Evolutionary conservation across 208 protist species (phyloP).

Genomic region (Tritrichomonas foetus): DNA sequence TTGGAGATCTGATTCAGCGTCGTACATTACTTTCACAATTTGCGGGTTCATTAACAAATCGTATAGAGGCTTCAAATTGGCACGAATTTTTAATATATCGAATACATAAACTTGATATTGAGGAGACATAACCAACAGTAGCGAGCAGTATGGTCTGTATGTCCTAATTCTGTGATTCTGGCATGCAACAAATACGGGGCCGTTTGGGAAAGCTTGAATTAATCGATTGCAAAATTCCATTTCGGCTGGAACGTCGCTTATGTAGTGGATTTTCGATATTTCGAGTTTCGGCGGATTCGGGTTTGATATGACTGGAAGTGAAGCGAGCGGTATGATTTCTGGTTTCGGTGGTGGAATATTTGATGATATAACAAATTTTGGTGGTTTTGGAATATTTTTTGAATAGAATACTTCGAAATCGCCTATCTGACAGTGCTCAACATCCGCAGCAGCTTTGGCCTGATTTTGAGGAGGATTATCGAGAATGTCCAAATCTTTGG

Average conservation of each 20-base stretch:
- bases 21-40: neutral
- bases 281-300: neutral
- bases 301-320: neutral
- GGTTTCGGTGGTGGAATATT: neutral
- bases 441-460: no score
- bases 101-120: neutral
- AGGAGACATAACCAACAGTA: neutral
- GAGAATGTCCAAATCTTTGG: neutral
- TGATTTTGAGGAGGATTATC: neutral
- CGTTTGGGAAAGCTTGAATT: neutral
- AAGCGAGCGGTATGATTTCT: neutral
- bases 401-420: neutral
- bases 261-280: neutral
- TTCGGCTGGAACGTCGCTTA: no score
- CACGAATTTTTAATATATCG: neutral
- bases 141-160: neutral
- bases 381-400: neutral
- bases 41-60: neutral
- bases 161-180: slow-evolving; percentile 1
- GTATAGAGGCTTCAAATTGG: neutral
- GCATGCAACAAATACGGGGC: neutral
- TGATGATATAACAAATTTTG: neutral
- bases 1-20: neutral
- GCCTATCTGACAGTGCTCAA: neutral
- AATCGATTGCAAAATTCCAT: no score